These are phyloP conservation scores for Daphne laureola DNA, from an alignment of 441 rosid species.

Conservation along the genomic window DNA sequence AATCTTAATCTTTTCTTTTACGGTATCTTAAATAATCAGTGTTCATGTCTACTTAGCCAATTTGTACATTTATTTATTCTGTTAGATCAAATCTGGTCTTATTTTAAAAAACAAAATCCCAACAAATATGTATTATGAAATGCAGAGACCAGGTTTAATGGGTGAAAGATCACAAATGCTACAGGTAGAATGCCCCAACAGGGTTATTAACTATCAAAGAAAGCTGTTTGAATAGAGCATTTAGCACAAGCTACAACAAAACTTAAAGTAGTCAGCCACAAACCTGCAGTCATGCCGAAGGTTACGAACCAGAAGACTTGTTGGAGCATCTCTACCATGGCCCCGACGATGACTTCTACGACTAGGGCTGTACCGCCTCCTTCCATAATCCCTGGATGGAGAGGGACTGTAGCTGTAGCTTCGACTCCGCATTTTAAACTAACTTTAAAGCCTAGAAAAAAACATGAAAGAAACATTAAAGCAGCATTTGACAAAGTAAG, in stretches of 20 bases:
- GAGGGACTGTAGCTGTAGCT: conserved; percentile 87
- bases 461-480: background rate
- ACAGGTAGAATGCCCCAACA: too few relatives aligned
- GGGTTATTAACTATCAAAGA: too few relatives aligned
- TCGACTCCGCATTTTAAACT: conserved; percentile 53
- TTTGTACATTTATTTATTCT: too few relatives aligned
- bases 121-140: too few relatives aligned
- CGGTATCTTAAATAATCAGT: too few relatives aligned
- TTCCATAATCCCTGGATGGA: conserved; percentile 55
- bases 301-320: conserved; percentile 87
- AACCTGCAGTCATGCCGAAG: conserved; percentile 82
- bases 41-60: too few relatives aligned
- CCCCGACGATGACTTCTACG: conserved; percentile 47
- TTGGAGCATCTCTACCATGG: conserved; percentile 59
- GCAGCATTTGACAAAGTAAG: background rate
- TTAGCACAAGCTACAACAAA: background rate
- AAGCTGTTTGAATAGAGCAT: too few relatives aligned
- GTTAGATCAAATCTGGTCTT: too few relatives aligned
- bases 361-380: conserved; percentile 62
- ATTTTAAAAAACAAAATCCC: too few relatives aligned
- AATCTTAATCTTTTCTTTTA: too few relatives aligned
- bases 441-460: conserved; percentile 11
- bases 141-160: too few relatives aligned
- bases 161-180: too few relatives aligned
- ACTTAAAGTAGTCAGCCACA: background rate